These are phyloP conservation scores for Selaginella moellendorffii DNA, from an alignment of 75 land plant species.

Conservation along the genomic window DNA sequence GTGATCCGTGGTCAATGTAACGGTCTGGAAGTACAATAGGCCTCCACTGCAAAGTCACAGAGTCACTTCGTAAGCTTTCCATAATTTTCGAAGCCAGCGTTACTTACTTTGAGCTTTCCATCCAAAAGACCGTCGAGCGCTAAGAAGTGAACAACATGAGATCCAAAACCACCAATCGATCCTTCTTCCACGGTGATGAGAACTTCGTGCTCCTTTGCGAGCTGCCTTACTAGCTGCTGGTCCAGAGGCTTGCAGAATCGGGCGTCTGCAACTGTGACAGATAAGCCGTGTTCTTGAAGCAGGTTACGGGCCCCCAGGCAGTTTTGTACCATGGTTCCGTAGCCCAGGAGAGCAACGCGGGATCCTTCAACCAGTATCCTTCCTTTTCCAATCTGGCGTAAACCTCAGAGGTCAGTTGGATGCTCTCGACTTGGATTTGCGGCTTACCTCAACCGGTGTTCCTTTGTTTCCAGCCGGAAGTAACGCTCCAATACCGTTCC, in stretches of 20 bases:
- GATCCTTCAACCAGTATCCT: conserved; percentile 30
- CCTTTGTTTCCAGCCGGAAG: conserved; percentile 35
- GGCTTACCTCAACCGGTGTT: conserved; percentile 29
- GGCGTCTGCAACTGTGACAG: conserved; percentile 33
- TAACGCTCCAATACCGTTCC: conserved; percentile 30
- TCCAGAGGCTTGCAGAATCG: conserved; percentile 49
- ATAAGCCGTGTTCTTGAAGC: conserved; percentile 16
- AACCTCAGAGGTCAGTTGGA: neutral
- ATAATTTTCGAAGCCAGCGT: too few species aligned
- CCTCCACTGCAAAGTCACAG: conserved; percentile 35
- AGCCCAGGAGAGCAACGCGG: conserved; percentile 37
- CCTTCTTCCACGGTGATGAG: conserved; percentile 42
- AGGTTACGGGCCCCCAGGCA: conserved; percentile 24
- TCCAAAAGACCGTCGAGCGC: conserved; percentile 36
- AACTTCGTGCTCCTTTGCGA: conserved; percentile 33
- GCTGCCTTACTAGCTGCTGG: conserved; percentile 18
- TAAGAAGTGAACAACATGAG: conserved; percentile 40
- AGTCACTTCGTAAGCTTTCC: too few species aligned
- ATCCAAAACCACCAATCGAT: conserved; percentile 39
- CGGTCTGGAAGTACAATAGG: conserved; percentile 30
- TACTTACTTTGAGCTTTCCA: conserved; percentile 28
- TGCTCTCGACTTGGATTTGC: neutral
- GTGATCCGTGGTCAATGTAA: conserved; percentile 42
- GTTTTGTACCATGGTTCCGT: conserved; percentile 33
- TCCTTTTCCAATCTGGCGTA: conserved; percentile 33